phyloP scores from a whole-genome alignment of 208 protist species.

The Novymonas esmeraldas region DNA sequence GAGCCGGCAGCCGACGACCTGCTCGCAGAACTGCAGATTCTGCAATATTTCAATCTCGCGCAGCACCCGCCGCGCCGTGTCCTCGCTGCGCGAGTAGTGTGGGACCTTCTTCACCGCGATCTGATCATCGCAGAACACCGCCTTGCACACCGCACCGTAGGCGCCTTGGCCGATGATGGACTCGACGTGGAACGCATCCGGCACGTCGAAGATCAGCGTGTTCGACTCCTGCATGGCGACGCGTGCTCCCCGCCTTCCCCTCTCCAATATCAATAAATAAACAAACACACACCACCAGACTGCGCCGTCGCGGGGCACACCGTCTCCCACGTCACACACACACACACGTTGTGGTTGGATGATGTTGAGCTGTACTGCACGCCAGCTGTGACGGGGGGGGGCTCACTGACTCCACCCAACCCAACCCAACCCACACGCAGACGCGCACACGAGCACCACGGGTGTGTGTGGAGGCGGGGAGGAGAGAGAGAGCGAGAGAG shows the following conservation, averaged over 20 bases:
- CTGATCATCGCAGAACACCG: conserved; percentile 71
- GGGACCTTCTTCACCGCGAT: conserved; percentile 93
- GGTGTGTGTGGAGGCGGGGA: background rate
- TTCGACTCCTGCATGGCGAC: conserved; percentile 37
- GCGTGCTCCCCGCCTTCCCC: too few relatives aligned
- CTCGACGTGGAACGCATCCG: conserved; percentile 84
- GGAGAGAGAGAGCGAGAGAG: background rate
- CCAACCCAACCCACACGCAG: too few relatives aligned
- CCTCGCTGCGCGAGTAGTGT: conserved; percentile 83
- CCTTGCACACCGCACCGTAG: conserved; percentile 94
- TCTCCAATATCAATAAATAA: too few relatives aligned
- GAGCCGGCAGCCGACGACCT: conserved; percentile 85
- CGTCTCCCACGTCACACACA: too few relatives aligned
- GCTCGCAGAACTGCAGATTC: conserved; percentile 87
- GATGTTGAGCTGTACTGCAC: too few relatives aligned
- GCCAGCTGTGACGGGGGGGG: too few relatives aligned
- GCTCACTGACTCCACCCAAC: too few relatives aligned
- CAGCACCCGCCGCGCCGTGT: conserved; percentile 83
- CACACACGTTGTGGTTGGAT: too few relatives aligned
- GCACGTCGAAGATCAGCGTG: conserved; percentile 87
- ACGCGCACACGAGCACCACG: background rate
- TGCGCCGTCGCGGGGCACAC: too few relatives aligned
- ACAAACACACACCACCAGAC: too few relatives aligned
- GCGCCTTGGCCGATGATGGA: conserved; percentile 93
- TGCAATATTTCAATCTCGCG: conserved; percentile 89